Evolutionary conservation across 108 stramenopile species (phyloP), one percentile per base, ranked within the genome.

Genomic region (Bacterosira constricta): DNA sequence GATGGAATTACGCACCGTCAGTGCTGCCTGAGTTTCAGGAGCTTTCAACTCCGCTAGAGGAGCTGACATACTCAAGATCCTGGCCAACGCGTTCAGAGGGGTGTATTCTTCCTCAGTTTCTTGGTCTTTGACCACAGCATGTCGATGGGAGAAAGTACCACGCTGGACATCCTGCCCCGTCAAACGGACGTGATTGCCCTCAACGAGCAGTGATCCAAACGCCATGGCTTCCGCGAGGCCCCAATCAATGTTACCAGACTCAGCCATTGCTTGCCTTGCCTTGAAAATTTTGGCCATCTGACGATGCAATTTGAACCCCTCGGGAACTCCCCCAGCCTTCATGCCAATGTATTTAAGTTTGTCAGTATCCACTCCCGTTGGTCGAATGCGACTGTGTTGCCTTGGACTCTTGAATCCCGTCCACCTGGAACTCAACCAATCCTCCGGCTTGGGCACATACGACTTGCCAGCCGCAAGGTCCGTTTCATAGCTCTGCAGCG

Each of bases 91-190:
- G 78, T 97, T 97, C 25, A 99, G 70, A 13, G 97, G 96, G 34
- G 90, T 88, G 84, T 97, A 93, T 68, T 96, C 94, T 69, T 86
- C 78, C 77, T 96, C 94, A 0, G 89, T 89, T 21, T 87, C 73
- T 85, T 99, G 98, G 75, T 98, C 97, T 81, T 97, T 96, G 52
- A 98, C 85, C 9, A 97, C 96, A 21, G 97, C 96, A 86, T 99
- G 99, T 27, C 99, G 95, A 73, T 97, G 97, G 73, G 85, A 85
- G 82, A 97, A 97, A 37, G 97, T 97, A 49, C 99, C 99, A 20
- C 99, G 92, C 79, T 98, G 94, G 8, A 96, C 96, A 78, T 99
- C 99, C 83, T 99, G 99, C 32, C 99, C 99, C 18, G 96, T 96
- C 61, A 99, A 81, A 51, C 99, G 91, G 7, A 99, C 97, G 71